Percentiles rank a stretch among this genome's conserved stretches.
phyloP scores from a whole-genome alignment of 2,329 filamentous ascomycete genomes.

The Myotisia sp. region DNA sequence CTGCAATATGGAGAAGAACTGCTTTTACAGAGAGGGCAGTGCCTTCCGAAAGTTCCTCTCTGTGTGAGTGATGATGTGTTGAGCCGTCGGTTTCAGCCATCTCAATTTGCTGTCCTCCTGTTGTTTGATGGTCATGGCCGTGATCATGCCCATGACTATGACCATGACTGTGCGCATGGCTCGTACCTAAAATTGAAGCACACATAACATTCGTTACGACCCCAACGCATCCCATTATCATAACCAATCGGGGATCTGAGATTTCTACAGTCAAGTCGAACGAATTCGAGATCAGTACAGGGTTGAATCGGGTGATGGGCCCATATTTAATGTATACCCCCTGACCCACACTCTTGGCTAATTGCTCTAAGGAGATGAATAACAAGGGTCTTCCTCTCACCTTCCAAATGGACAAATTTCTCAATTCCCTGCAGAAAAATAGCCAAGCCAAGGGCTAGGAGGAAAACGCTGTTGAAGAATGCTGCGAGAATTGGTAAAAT shows the following conservation, averaged over 20 bases:
- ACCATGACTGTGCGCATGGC: slow-evolving; percentile 15
- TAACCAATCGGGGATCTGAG: slow-evolving; percentile 49
- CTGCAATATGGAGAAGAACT: slow-evolving; percentile 55
- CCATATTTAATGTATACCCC: too few species aligned
- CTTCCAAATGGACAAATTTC: slow-evolving; percentile 46
- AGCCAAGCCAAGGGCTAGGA: slow-evolving; percentile 56
- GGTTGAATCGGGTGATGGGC: too few species aligned
- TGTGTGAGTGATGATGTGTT: background rate
- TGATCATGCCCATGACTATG: slow-evolving; percentile 15
- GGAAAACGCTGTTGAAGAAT: slow-evolving; percentile 68
- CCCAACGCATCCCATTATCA: slow-evolving; percentile 56
- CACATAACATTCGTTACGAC: slow-evolving; percentile 54
- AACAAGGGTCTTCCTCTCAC: slow-evolving; percentile 31
- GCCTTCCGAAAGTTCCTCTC: slow-evolving; percentile 1
- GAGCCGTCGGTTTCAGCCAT: background rate
- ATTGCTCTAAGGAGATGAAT: background rate
- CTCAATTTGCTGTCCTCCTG: background rate
- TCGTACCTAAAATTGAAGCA: slow-evolving; percentile 51
- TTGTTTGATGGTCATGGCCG: slow-evolving; percentile 3
- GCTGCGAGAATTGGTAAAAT: slow-evolving; percentile 9
- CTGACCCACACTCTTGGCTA: too few species aligned
- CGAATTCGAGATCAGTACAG: background rate
- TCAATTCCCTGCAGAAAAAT: slow-evolving; percentile 62
- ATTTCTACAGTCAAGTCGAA: slow-evolving; percentile 34
- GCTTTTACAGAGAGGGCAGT: slow-evolving; percentile 10